A percentile compares a stretch with the other conserved stretches of the same genome.
phyloP scores from a whole-genome alignment of 805 yeast genomes.

The Millerago galiae region DNA sequence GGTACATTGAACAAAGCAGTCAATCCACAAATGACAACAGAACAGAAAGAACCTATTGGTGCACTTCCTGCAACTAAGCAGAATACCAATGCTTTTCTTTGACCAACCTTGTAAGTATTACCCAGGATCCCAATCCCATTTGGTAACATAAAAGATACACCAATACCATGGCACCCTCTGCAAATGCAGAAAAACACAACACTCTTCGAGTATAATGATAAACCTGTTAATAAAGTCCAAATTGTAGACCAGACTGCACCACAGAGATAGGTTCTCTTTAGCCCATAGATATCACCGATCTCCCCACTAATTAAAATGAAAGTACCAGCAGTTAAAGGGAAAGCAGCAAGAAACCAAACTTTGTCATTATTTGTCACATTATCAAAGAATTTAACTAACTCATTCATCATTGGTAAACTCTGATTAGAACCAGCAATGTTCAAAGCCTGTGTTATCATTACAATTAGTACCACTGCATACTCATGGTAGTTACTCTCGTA shows the following conservation, averaged over 20 bases:
- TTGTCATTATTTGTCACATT: slow-evolving; percentile 27
- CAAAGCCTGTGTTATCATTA: slow-evolving; percentile 32
- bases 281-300: slow-evolving; percentile 67
- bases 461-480: slow-evolving; percentile 20
- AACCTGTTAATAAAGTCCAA: slow-evolving; percentile 57
- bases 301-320: slow-evolving; percentile 64
- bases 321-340: slow-evolving; percentile 66
- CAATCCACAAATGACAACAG: slow-evolving; percentile 45
- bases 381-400: slow-evolving; percentile 27
- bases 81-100: slow-evolving; percentile 45
- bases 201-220: slow-evolving; percentile 44
- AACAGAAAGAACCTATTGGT: slow-evolving; percentile 53
- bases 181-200: slow-evolving; percentile 44
- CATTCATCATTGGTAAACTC: slow-evolving; percentile 30
- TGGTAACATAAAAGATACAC: slow-evolving; percentile 52
- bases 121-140: slow-evolving; percentile 54
- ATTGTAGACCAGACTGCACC: slow-evolving; percentile 52
- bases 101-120: slow-evolving; percentile 38
- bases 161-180: slow-evolving; percentile 59
- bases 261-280: slow-evolving; percentile 42
- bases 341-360: slow-evolving; percentile 67
- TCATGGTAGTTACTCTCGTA: slow-evolving; percentile 20
- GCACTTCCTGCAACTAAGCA: slow-evolving; percentile 53
- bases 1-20: slow-evolving; percentile 38
- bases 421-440: slow-evolving; percentile 37